A percentile compares a stretch with the other conserved stretches of the same genome.
These are phyloP conservation scores for Venturia oleaginea DNA, from an alignment of 2,329 filamentous ascomycete species.

Conservation along the genomic window DNA sequence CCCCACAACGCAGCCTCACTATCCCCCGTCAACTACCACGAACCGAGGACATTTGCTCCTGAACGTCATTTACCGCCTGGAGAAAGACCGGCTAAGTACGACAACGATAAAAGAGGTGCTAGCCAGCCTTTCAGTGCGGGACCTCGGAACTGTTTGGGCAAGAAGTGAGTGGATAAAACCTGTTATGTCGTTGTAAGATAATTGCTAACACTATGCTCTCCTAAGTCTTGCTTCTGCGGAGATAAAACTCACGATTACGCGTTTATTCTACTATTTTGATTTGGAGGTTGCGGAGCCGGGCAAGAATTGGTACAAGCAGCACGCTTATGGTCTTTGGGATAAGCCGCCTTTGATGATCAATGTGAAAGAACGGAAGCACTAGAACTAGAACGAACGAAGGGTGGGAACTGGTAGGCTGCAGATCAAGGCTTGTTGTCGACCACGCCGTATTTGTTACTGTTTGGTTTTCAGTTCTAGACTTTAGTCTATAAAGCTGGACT, in stretches of 20 bases:
- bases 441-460: too few species aligned
- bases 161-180: slow-evolving; percentile 15
- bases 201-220: not conserved
- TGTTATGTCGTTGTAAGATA: too few species aligned
- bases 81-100: slow-evolving; percentile 15
- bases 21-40: slow-evolving; percentile 19
- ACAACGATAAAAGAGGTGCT: slow-evolving; percentile 22
- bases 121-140: slow-evolving; percentile 25
- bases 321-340: slow-evolving; percentile 26
- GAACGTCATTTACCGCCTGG: slow-evolving; percentile 19
- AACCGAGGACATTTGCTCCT: not conserved
- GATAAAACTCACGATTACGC: slow-evolving; percentile 30
- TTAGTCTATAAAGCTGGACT: too few species aligned
- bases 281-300: slow-evolving; percentile 22
- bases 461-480: not conserved
- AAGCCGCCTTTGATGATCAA: slow-evolving; percentile 18
- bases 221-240: slow-evolving; percentile 27
- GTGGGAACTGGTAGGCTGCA: too few species aligned
- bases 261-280: slow-evolving; percentile 33
- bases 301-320: slow-evolving; percentile 19
- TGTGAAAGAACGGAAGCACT: not conserved
- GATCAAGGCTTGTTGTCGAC: too few species aligned
- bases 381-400: too few species aligned
- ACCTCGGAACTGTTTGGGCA: slow-evolving; percentile 25
- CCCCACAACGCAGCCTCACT: slow-evolving; percentile 24